Evolutionary conservation across 1,284 basidiomycete species (phyloP), one percentile per base, ranked within the genome.

Genomic region (Mycena sp.): DNA sequence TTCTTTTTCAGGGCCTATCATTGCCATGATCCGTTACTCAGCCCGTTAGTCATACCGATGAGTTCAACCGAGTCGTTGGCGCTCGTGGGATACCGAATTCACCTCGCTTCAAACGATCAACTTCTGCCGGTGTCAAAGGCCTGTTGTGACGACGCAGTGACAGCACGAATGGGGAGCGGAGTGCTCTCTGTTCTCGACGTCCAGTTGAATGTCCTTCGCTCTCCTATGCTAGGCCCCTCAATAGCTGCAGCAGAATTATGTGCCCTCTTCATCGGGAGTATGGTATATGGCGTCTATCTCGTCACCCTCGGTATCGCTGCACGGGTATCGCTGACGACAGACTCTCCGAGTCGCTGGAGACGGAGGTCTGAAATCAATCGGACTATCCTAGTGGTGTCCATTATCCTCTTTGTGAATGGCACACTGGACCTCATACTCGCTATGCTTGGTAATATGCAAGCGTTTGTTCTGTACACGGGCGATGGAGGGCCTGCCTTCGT

Each of bases 271-370:
- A 23, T 64, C 32, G 23, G 32, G 2, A 51, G 58, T 37, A 35
- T 63, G n/a, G 43, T 68, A 7, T 65, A 60, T 45, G 67, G 67
- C 21, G 55, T 68, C 40, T 63, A 65, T 38, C 23, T 68, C 50
- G 64, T 65, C 58, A 65, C 64, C 14, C 32, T 59, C 21, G 56
- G 54, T 26, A 43, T 57, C 11, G 54, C 60, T 10, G 45, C 6
- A 9, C 52, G 40, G 4, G n/a, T 19, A 5, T 35, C 57, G 2
- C 30, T 57, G 19, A 51, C 38, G n/a, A 26, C 21, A 2, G 28
- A 30, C 16, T 25, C n/a, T 5, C 32, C 9, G 32, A 53, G 53
- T 7, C 29, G 29, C 6, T 46, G 40, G 43, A 41, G 49, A 32
- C n/a, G 41, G 2, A 23, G 44, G 3, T 26, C 44, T 19, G 49